A percentile compares a stretch with the other conserved stretches of the same genome.
Evolutionary conservation across 73 alveolate genomes (phyloP).

Genomic region (Tetrahymena malaccensis): DNA sequence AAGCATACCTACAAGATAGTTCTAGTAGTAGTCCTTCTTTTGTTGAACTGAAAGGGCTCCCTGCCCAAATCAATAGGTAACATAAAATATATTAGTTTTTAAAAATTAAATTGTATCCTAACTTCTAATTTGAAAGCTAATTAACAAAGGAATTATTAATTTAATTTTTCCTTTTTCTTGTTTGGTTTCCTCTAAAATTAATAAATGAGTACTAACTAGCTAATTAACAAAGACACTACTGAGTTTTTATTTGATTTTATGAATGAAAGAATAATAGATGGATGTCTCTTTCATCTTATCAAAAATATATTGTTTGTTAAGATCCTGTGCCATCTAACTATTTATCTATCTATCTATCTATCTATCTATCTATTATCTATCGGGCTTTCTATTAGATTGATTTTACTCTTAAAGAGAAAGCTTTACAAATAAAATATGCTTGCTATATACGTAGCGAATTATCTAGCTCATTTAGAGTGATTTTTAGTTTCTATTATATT

Average conservation of each 20-base stretch:
- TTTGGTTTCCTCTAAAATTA: not conserved
- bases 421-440: not conserved
- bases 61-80: not conserved
- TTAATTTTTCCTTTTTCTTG: not conserved
- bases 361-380: too few species aligned
- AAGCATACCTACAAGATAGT: not conserved
- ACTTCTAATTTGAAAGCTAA: not conserved
- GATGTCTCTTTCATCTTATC: too few species aligned
- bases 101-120: not conserved
- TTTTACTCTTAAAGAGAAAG: not conserved
- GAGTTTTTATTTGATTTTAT: not conserved
- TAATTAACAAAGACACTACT: too few species aligned
- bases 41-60: not conserved
- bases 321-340: not conserved
- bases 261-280: too few species aligned
- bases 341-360: not conserved
- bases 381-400: too few species aligned
- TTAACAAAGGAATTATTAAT: not conserved
- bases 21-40: not conserved
- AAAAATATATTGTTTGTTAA: too few species aligned
- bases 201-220: not conserved
- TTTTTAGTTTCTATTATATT: not conserved
- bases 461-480: not conserved
- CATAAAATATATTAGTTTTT: not conserved
- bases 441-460: not conserved